Evolutionary conservation across 2,329 filamentous ascomycete species (phyloP).

Genomic region (Chrysosporium keratinophilum): DNA sequence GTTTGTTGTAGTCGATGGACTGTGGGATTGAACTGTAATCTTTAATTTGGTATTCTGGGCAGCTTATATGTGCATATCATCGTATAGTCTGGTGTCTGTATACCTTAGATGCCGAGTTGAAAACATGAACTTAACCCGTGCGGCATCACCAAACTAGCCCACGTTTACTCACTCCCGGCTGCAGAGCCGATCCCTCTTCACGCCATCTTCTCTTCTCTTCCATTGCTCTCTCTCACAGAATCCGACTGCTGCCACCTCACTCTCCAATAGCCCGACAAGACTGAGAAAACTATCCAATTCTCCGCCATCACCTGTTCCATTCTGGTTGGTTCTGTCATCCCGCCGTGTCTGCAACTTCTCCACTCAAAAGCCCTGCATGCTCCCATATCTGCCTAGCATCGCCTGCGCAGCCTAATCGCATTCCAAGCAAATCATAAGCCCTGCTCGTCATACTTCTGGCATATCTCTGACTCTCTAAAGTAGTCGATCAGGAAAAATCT

Average conservation of each 20-base stretch:
- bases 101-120: no score
- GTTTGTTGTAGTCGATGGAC: no score
- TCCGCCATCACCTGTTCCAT: background rate
- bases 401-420: slow-evolving; percentile 1
- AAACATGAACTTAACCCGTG: no score
- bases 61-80: no score
- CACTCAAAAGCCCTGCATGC: background rate
- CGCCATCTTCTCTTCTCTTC: background rate
- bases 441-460: background rate
- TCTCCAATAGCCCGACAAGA: background rate
- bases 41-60: no score
- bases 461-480: background rate
- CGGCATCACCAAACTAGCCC: no score
- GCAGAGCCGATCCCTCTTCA: background rate
- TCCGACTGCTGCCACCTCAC: background rate
- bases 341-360: background rate
- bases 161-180: background rate
- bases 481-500: background rate
- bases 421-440: background rate
- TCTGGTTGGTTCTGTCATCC: background rate
- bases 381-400: background rate
- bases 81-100: no score
- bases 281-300: background rate
- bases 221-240: background rate
- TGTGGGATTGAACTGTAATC: no score